Evolutionary conservation across 2,329 filamentous ascomycete species (phyloP), one percentile per base, ranked within the genome.

Genomic region (Ustulina deusta): DNA sequence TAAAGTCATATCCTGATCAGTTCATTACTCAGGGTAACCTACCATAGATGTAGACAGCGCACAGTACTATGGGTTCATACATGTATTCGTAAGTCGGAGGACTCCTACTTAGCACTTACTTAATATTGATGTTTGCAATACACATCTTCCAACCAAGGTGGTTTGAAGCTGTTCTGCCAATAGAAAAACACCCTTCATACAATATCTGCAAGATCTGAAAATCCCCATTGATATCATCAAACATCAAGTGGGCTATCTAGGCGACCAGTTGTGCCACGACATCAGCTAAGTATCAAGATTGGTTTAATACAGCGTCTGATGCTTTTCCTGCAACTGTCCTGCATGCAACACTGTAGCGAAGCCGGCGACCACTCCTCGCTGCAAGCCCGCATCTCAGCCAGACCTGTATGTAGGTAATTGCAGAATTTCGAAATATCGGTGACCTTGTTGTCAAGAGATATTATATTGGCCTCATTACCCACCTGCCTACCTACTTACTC

Each of bases 291-390:
- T 42, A 42, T 49, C n/a, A 34, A 48, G 40, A 49, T 49, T 32
- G 61, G 61, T 42, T 22, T 36, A 32, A 15, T 25, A 49, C 44
- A 36, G 20, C 34, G 52, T 52, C 34, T 27, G 22, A 34, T 58
- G 54, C 61, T 51, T 51, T 63, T 40, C 25, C 25, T 49, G 46
- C 46, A 29, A 29, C 25, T 49, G 25, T 63, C 54, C 51, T 51
- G 25, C 22, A 49, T 42, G 44, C 52, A 49, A 44, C 42, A 29
- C 32, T 40, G 32, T n/a, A 38, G 20, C 22, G n/a, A 17, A 11
- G 20, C n/a, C 20, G 49, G 49, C 49, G 29, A 62, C 48, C n/a
- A 54, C 2, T 17, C 51, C 22, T 56, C 20, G 10, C 29, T 22
- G 20, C 29, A 49, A 15, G 6, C 11, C 34, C 22, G 10, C 52